phyloP scores from a whole-genome alignment of 805 yeast species.

The Deakozyma indianensis region DNA sequence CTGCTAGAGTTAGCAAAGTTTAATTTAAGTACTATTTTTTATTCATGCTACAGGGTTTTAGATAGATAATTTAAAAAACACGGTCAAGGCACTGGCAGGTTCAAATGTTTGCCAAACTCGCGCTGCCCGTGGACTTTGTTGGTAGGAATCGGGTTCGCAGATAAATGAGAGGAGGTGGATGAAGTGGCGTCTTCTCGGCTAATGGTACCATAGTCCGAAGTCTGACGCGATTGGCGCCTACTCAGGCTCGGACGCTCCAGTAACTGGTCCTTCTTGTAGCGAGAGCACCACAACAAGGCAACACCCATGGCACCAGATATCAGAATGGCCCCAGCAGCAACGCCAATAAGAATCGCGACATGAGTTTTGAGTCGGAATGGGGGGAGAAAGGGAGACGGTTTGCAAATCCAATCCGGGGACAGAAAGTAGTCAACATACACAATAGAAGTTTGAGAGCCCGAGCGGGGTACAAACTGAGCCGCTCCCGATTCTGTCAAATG shows the following conservation, averaged over 20 bases:
- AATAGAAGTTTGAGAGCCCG: slow-evolving; percentile 12
- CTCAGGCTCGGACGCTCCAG: slow-evolving; percentile 1
- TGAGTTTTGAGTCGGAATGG: slow-evolving; percentile 18
- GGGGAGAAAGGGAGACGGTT: slow-evolving; percentile 12
- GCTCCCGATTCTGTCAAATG: slow-evolving; percentile 15
- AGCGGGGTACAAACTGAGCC: slow-evolving; percentile 10
- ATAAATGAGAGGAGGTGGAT: background rate
- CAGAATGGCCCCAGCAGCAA: slow-evolving; percentile 15
- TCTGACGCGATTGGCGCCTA: background rate
- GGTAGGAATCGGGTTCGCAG: slow-evolving; percentile 14
- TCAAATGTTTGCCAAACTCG: slow-evolving; percentile 18
- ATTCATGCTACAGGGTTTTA: no score
- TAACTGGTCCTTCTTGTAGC: slow-evolving; percentile 5
- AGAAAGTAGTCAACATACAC: slow-evolving; percentile 20
- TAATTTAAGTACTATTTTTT: background rate
- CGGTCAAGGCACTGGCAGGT: slow-evolving; percentile 12
- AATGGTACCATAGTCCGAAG: background rate
- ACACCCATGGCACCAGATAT: slow-evolving; percentile 6
- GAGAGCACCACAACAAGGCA: slow-evolving; percentile 4
- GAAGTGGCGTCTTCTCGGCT: slow-evolving; percentile 1
- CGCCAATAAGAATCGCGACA: slow-evolving; percentile 19
- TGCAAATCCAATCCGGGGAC: slow-evolving; percentile 20
- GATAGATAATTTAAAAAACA: no score
- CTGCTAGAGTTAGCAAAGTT: slow-evolving; percentile 1
- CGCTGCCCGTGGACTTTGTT: slow-evolving; percentile 14